Evolutionary conservation across 2,329 filamentous ascomycete genomes (phyloP).

Genomic region (Cladophialophora bantiana): DNA sequence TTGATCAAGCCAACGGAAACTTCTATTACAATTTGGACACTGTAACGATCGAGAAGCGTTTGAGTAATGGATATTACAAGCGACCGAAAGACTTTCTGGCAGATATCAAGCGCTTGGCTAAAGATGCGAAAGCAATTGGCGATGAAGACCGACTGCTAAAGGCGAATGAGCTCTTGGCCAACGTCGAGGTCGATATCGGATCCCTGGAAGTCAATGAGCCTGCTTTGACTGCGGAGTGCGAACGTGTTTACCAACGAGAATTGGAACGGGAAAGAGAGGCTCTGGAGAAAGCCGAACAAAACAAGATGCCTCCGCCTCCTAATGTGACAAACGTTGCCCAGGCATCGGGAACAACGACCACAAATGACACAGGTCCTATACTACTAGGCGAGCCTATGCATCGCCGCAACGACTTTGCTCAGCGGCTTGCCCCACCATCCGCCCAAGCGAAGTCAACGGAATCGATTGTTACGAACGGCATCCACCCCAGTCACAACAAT

Average conservation of each 20-base stretch:
- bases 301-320: constrained; percentile 55
- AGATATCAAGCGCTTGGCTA: constrained; percentile 83
- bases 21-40: constrained; percentile 96
- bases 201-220: constrained; percentile 73
- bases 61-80: constrained; percentile 96
- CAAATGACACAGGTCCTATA: constrained; percentile 55
- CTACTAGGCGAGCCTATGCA: constrained; percentile 71
- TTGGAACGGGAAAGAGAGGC: constrained; percentile 71
- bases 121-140: constrained; percentile 81
- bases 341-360: constrained; percentile 55
- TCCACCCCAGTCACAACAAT: constrained; percentile 51
- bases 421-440: constrained; percentile 54
- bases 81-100: constrained; percentile 86
- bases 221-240: constrained; percentile 73
- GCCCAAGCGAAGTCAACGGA: constrained; percentile 58
- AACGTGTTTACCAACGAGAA: constrained; percentile 78
- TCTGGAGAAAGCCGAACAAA: constrained; percentile 61
- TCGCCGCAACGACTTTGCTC: constrained; percentile 48
- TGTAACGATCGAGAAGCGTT: constrained; percentile 89
- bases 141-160: constrained; percentile 84
- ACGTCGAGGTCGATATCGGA: constrained; percentile 91
- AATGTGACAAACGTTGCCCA: constrained; percentile 61
- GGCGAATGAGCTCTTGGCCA: constrained; percentile 88
- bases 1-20: constrained; percentile 77
- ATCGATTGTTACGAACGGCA: constrained; percentile 41